Base-by-base conservation (phyloP, 176 grass and related monocot genomes). In the Miscanthus lutarioriparius region DNA sequence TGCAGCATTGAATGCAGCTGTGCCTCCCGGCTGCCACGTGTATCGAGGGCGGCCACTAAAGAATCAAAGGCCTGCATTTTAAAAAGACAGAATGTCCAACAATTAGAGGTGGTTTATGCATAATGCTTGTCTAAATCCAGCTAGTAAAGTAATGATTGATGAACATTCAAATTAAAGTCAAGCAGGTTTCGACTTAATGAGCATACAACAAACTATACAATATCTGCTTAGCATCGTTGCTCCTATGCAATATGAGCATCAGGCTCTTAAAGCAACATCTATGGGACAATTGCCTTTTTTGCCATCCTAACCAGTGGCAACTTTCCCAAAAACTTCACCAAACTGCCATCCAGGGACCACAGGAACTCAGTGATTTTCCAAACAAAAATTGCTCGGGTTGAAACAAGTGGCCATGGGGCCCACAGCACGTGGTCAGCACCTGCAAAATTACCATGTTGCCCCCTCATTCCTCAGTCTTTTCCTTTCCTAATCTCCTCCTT, bases 1-100 rank as follows among this genome's bases (percentile, higher is more conserved):
- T 90, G 89, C 73, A 99, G 72, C 96, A 99, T 94, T 38, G 93
- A 99, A 87, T 92, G 93, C 39, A 98, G 75, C 53, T 98, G 91
- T 40, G 96, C 89, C 77, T 98, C 96, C 83, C 91, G 80, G 83
- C 85, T 88, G 47, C 96, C 96, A 70, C 96, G 96, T 83, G 85
- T 95, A 86, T 99, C 96, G 10, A 98, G 87, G 71, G 89, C 79
- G 41, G 85, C 76, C 76, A 98, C 59, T 67, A 98, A 83, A 88
- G 91, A 84, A 93, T 98, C 91, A 67, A 95, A 95, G 2, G 20
- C 91, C 96, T 99, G 75, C 81, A 68, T 66, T 83, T 63, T 62
- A 51, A 83, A 74, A 67, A 62, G 11, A 74, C 8, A 48, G 3
- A 43, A 83, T 44, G 36, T 41, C 47, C 33, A 90, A n/a, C 22